Conservation (phyloP, 2,329 filamentous ascomycete species). For the Hypoxylon sp. region DNA sequence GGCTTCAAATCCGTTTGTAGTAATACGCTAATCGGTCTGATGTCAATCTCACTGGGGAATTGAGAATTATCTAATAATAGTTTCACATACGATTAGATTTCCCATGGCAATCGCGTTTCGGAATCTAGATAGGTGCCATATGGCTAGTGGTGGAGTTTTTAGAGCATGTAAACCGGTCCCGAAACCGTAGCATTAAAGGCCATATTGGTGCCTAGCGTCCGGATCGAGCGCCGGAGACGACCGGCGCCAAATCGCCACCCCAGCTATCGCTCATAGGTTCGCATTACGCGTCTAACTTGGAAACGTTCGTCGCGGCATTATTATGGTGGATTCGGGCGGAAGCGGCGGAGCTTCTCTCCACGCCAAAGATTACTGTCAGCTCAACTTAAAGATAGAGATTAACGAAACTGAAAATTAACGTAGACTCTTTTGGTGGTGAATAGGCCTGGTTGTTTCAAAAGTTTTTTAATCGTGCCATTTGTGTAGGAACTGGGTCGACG, state of each 20-base stretch:
- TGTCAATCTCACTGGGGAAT: neutral
- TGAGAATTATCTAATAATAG: constrained; percentile 4
- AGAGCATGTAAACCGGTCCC: neutral
- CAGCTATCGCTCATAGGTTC: neutral
- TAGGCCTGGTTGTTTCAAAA: neutral
- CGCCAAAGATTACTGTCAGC: neutral
- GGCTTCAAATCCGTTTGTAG: constrained; percentile 6
- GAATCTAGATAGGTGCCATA: neutral
- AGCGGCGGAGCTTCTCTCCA: neutral
- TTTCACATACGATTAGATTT: neutral
- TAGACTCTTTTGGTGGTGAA: neutral
- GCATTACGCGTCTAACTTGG: neutral
- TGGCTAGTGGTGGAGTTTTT: neutral
- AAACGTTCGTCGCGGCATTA: neutral
- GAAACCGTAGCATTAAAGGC: neutral
- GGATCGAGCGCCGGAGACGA: neutral
- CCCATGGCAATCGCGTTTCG: neutral
- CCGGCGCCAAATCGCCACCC: neutral
- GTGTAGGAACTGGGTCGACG: constrained; percentile 12
- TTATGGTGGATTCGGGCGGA: neutral
- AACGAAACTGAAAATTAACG: neutral
- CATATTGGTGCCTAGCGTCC: constrained; percentile 1
- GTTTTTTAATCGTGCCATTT: neutral
- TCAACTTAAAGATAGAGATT: neutral
- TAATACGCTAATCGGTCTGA: constrained; percentile 14